Conservation (phyloP, 768 basidiomycete genomes). For the Tricholomella constricta region DNA sequence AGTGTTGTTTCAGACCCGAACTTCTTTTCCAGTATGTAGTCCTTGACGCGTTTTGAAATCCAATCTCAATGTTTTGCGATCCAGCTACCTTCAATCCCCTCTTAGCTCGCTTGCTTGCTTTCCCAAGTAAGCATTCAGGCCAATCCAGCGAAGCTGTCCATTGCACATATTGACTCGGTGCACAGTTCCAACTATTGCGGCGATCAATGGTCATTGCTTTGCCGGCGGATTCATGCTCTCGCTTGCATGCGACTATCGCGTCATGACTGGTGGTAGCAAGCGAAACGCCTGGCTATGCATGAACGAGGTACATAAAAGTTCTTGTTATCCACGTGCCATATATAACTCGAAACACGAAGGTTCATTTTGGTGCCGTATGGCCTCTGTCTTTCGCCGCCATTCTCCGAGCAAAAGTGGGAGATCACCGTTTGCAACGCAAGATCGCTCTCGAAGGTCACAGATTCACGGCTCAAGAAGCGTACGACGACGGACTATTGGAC, state of each 20-base stretch:
- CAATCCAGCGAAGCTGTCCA: not conserved
- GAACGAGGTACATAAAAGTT: constrained; percentile 69
- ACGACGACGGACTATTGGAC: constrained; percentile 69
- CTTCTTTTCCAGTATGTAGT: constrained; percentile 63
- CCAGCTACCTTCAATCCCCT: constrained; percentile 77
- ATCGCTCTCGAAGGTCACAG: constrained; percentile 80
- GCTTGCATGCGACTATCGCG: constrained; percentile 82
- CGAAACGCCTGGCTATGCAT: constrained; percentile 87
- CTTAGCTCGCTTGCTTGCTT: constrained; percentile 65
- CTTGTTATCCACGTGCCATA: not conserved
- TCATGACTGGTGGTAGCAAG: constrained; percentile 81
- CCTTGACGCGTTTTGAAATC: constrained; percentile 3
- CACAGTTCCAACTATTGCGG: constrained; percentile 75
- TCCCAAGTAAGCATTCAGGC: constrained; percentile 59
- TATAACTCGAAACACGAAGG: constrained; percentile 35
- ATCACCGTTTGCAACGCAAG: constrained; percentile 61
- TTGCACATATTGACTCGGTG: not conserved
- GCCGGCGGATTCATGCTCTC: constrained; percentile 83
- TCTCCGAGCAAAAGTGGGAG: constrained; percentile 63
- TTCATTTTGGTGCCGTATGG: constrained; percentile 83
- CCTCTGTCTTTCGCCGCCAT: constrained; percentile 72
- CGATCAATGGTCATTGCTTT: constrained; percentile 84
- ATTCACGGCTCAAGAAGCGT: constrained; percentile 73
- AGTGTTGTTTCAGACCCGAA: constrained; percentile 51
- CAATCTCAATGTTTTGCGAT: constrained; percentile 6